Conservation (phyloP, 108 stramenopile species). For the Skeletonema grethae region DNA sequence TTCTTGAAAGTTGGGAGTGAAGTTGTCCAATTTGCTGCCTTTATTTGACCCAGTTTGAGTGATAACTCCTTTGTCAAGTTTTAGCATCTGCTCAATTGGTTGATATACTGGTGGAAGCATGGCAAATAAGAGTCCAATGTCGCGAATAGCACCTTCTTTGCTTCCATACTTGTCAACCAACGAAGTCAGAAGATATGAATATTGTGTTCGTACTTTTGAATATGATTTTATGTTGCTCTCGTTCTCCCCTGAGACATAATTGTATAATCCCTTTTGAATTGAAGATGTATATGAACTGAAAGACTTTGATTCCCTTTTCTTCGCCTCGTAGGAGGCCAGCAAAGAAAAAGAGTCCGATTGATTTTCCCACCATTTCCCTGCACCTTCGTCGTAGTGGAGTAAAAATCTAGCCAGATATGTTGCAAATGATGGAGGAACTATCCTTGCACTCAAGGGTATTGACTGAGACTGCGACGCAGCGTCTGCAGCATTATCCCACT, state of each 20-base stretch:
- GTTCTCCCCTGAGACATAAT: constrained; percentile 19
- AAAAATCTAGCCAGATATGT: constrained; percentile 77
- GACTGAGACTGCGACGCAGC: constrained; percentile 14
- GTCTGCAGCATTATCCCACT: constrained; percentile 36
- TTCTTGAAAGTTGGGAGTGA: constrained; percentile 21
- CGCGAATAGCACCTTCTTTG: constrained; percentile 42
- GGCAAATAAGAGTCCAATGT: constrained; percentile 68
- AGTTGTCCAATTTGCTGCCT: constrained; percentile 24
- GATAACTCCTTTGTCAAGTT: constrained; percentile 17
- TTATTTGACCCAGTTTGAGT: constrained; percentile 13
- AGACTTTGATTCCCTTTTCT: constrained; percentile 37
- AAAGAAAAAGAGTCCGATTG: constrained; percentile 51
- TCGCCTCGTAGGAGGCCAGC: constrained; percentile 47
- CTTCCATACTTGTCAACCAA: constrained; percentile 42
- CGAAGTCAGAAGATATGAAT: constrained; percentile 13
- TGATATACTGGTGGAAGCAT: constrained; percentile 74
- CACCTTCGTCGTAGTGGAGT: constrained; percentile 68
- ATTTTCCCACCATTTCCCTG: constrained; percentile 63
- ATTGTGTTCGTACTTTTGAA: constrained; percentile 10
- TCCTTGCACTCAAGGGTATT: constrained; percentile 13
- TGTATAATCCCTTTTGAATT: constrained; percentile 44
- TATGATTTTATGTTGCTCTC: constrained; percentile 13
- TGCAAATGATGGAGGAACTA: constrained; percentile 66
- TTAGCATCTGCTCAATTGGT: constrained; percentile 44
- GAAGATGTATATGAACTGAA: constrained; percentile 74